phyloP scores from a whole-genome alignment of 306 rosid species.

The Vigna angularis region DNA sequence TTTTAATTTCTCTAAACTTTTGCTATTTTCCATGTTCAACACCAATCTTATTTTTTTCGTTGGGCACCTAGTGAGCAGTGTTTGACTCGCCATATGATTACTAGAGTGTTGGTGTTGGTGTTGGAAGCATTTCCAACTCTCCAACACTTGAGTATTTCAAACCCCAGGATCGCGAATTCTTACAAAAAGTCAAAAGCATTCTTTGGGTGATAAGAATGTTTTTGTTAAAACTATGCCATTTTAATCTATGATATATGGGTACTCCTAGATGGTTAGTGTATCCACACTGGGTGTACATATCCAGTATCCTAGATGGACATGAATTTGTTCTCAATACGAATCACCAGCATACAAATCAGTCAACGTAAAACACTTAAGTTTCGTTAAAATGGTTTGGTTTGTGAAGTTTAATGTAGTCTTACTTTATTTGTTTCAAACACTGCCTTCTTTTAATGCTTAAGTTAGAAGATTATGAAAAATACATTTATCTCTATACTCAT shows the following conservation, averaged over 20 bases:
- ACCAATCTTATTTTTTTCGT: neutral
- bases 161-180: too few species aligned
- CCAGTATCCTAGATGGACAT: neutral
- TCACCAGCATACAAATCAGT: neutral
- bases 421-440: neutral
- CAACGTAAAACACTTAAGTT: neutral
- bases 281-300: neutral
- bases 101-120: too few species aligned
- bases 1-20: neutral
- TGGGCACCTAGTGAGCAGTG: too few species aligned
- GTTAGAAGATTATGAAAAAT: constrained; percentile 1
- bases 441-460: neutral
- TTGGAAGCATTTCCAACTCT: too few species aligned
- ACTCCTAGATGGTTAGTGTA: neutral
- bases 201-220: too few species aligned
- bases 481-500: neutral
- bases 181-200: too few species aligned
- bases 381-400: neutral
- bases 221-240: too few species aligned
- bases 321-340: neutral
- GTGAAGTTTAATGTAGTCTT: neutral
- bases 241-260: neutral
- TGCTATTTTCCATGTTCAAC: neutral
- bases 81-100: too few species aligned
- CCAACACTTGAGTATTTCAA: too few species aligned